Conservation (phyloP, 1,284 basidiomycete genomes). For the Rhodotorula sp. region DNA sequence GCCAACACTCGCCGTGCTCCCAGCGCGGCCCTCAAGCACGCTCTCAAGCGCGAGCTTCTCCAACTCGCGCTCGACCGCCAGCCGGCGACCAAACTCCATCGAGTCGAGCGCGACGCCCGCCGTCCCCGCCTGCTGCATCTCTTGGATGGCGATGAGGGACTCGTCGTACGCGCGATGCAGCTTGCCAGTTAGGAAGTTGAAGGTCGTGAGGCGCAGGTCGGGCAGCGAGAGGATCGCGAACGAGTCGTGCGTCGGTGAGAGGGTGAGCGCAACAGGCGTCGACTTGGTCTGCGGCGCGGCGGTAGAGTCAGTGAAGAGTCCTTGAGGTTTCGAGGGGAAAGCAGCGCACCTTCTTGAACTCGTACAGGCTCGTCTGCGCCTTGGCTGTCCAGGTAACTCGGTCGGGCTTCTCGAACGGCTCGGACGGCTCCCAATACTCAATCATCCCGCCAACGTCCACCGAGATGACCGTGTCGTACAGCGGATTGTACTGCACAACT, state of each 20-base stretch:
- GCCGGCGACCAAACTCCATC: conserved; percentile 97
- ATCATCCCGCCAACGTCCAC: conserved; percentile 93
- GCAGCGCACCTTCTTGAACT: conserved; percentile 88
- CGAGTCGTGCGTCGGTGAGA: conserved; percentile 82
- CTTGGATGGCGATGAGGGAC: conserved; percentile 83
- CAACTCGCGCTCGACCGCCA: conserved; percentile 89
- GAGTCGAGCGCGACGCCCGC: conserved; percentile 89
- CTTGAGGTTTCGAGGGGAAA: not conserved
- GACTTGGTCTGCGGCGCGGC: conserved; percentile 70
- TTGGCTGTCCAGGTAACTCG: conserved; percentile 88
- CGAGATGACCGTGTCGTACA: conserved; percentile 87
- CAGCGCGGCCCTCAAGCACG: conserved; percentile 54
- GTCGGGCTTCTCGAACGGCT: conserved; percentile 81
- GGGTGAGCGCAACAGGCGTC: conserved; percentile 82
- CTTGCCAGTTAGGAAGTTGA: conserved; percentile 87
- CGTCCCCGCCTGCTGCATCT: conserved; percentile 65
- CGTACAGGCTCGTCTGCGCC: conserved; percentile 88
- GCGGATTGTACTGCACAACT: conserved; percentile 74
- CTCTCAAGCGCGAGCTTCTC: conserved; percentile 65
- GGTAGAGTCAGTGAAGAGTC: not conserved
- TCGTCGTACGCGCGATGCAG: conserved; percentile 93
- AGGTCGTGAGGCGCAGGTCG: conserved; percentile 92
- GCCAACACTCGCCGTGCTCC: conserved; percentile 61
- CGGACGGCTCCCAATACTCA: conserved; percentile 90
- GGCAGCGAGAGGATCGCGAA: conserved; percentile 89